Evolutionary conservation across 2,329 filamentous ascomycete species (phyloP).

Genomic region (Alternaria brassicicola): DNA sequence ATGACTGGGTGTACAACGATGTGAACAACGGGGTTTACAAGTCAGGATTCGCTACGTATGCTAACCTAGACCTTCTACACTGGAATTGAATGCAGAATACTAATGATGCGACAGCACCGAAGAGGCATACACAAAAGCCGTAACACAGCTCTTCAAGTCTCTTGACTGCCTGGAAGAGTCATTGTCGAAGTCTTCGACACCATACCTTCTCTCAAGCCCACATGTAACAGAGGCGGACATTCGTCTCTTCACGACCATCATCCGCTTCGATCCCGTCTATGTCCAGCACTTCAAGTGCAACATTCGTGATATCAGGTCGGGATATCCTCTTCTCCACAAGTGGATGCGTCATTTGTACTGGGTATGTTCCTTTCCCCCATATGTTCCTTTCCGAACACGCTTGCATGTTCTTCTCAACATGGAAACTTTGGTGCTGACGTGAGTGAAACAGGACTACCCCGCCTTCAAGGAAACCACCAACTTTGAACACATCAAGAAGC

Average conservation of each 20-base stretch:
- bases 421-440: not conserved
- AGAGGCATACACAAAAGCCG: slow-evolving; percentile 57
- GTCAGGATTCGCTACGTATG: slow-evolving; percentile 57
- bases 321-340: slow-evolving; percentile 78
- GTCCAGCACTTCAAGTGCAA: slow-evolving; percentile 77
- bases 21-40: slow-evolving; percentile 62
- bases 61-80: slow-evolving; percentile 1
- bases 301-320: slow-evolving; percentile 79
- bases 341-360: slow-evolving; percentile 89
- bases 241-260: slow-evolving; percentile 64
- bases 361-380: slow-evolving; percentile 41
- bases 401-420: not conserved
- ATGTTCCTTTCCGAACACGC: not conserved
- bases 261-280: slow-evolving; percentile 63
- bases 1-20: slow-evolving; percentile 60
- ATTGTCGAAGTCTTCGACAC: slow-evolving; percentile 51
- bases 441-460: slow-evolving; percentile 56
- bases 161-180: slow-evolving; percentile 56
- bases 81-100: not conserved
- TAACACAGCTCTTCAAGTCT: slow-evolving; percentile 55
- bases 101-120: slow-evolving; percentile 43
- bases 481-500: slow-evolving; percentile 93
- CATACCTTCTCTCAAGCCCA: slow-evolving; percentile 55
- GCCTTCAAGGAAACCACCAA: slow-evolving; percentile 85
- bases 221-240: slow-evolving; percentile 57